Evolutionary conservation across 164 flowering plant genomes (phyloP), one percentile per base, ranked within the genome.

Genomic region (Stephania cephalantha): DNA sequence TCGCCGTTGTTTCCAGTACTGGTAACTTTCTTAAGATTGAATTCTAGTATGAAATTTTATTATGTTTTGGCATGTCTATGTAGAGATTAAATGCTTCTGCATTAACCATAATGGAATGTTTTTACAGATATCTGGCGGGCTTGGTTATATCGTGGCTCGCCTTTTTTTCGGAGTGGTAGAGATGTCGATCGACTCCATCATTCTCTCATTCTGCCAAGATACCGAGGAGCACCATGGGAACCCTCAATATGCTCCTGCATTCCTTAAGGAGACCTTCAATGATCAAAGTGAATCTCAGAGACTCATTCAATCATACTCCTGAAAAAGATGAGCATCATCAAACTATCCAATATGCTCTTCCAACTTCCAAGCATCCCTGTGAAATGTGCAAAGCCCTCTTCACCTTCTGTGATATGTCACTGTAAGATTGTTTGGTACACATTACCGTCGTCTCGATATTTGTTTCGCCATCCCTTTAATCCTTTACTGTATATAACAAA

Each of bases 1-100:
- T 95, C 99, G 8, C 99, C 99, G 0, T 80, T 95, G 22, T 87
- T 93, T 64, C 99, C 98, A 29, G 98, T 93, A 44, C 81, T 93
- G 93, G 99, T 93, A 88, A 68, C 87, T 64, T 55, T 74, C 46
- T 18, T 30, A 4, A 61, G n/a, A 45, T 64, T 7, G 13, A 55
- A 13, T 55, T 55, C 17, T 9, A 20, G 20, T 64, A 35, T 35
- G 42, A 4, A 35, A 4, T 48, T 48, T 9, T 48, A 48, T 48
- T 7, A 12, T 48, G 2, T 8, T 48, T 48, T 48, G 2, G 53
- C 13, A 48, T 48, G 13, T 44, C 13, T 20, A 20, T 52, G 50
- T 68, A n/a, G n/a, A 6, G 31, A 6, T 4, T 68, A 69, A 2
- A 7, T n/a, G 18, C n/a, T 6, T 69, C 17, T 6, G 44, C 44